Evolutionary conservation across 2,329 filamentous ascomycete genomes (phyloP), one percentile per base, ranked within the genome.

Genomic region (Boeremia exigua): DNA sequence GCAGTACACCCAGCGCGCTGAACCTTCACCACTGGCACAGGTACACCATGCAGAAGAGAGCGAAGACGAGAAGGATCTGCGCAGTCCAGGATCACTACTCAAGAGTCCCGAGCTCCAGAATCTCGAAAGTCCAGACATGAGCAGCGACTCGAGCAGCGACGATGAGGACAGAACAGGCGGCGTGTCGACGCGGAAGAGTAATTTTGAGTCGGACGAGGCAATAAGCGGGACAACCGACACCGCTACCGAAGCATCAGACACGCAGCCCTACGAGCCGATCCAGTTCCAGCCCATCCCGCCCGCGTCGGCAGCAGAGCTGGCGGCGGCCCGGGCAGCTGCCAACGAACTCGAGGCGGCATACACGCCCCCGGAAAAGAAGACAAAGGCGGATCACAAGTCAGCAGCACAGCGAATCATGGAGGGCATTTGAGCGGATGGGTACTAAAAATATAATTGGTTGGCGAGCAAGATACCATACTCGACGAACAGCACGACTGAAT

Each of bases 1-100:
- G 66, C 78, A 78, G 42, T 78, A 77, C 30, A 80, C 81, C 12
- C 81, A 84, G 29, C 79, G 79, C 2, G 58, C 57, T 2, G 72
- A 73, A 3, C 33, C 61, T n/a, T 73, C 69, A 46, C 70, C 72
- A 6, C 58, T 76, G 44, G 67, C 70, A 8, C 64, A 73, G 23
- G 68, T 67, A 6, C 62, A 67, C n/a, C 66, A 62, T 27, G 58
- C 62, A 10, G 55, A 62, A 30, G 60, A 66, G 12, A 61, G 58
- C 15, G 66, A 63, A 17, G 63, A 64, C 25, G 65, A 66, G 11
- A 70, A 74, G 29, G 69, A 73, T 33, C 45, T 64, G 11, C 66
- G 65, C 27, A 72, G 71, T 49, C 69, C 71, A 3, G 72, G 69
- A 0, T 64, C 71, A 4, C 62, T 78, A 34, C 75, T 78, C 71